These are phyloP conservation scores for Polytrichum formosum DNA, from an alignment of 225 moss, liverwort and hornwort genomes.

Conservation along the genomic window DNA sequence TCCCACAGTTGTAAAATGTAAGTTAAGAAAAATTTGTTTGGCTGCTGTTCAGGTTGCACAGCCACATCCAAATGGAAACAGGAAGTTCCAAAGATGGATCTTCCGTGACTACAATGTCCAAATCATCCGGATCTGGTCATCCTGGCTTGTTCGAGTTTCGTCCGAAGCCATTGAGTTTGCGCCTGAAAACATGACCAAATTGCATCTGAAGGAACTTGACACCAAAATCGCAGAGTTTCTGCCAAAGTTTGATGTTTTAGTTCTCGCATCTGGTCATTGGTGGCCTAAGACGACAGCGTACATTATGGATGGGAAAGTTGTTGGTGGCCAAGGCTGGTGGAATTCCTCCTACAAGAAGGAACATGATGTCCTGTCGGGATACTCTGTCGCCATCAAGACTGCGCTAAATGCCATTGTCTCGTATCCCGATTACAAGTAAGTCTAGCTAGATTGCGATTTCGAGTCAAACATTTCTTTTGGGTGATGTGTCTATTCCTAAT, in stretches of 20 bases:
- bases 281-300: conserved; percentile 68
- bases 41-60: conserved; percentile 33
- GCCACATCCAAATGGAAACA: conserved; percentile 37
- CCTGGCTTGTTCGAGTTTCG: conserved; percentile 67
- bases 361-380: conserved; percentile 47
- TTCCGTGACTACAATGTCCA: conserved; percentile 55
- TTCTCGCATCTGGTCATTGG: conserved; percentile 88
- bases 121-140: conserved; percentile 73
- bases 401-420: conserved; percentile 38
- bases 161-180: conserved; percentile 46
- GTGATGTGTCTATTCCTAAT: no score
- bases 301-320: conserved; percentile 50
- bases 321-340: conserved; percentile 70
- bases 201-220: conserved; percentile 68
- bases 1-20: no score
- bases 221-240: conserved; percentile 32
- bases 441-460: no score
- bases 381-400: conserved; percentile 45
- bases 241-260: conserved; percentile 54
- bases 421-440: conserved; percentile 56
- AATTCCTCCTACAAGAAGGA: conserved; percentile 10
- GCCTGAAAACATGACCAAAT: conserved; percentile 41
- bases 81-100: conserved; percentile 50
- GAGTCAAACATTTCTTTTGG: no score
- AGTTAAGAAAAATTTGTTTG: background rate